phyloP scores from a whole-genome alignment of 441 rosid species.

The Pelargonium citronellum region DNA sequence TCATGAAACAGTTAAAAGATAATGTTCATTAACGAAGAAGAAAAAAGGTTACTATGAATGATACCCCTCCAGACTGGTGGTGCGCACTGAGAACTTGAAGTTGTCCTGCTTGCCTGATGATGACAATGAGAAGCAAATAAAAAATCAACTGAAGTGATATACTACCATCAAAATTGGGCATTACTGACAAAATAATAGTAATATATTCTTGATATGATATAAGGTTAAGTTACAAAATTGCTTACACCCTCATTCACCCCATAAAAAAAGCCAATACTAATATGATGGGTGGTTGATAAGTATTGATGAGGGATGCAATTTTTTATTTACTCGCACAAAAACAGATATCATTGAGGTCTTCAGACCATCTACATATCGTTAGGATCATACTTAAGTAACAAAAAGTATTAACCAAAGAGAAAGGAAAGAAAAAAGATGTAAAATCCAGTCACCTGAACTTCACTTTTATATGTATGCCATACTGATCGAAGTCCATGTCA shows the following conservation, averaged over 20 bases:
- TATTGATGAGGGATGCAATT: not conserved
- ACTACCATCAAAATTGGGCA: not conserved
- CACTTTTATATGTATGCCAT: conserved; percentile 81
- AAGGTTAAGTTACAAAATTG: not conserved
- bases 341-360: not conserved
- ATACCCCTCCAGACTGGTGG: conserved; percentile 97
- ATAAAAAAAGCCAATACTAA: not conserved
- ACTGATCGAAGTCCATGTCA: conserved; percentile 71
- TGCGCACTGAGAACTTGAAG: conserved; percentile 92
- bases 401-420: not conserved
- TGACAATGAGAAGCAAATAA: conserved; percentile 20
- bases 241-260: conserved; percentile 4
- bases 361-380: not conserved
- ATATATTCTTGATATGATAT: not conserved
- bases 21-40: conserved; percentile 6
- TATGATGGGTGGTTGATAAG: not conserved
- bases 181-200: not conserved
- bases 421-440: not conserved
- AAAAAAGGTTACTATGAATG: not conserved
- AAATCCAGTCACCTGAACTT: conserved; percentile 64
- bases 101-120: conserved; percentile 62
- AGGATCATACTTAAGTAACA: not conserved
- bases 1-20: conserved; percentile 7
- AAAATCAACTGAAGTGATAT: not conserved
- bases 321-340: not conserved